Evolutionary conservation across 352 stramenopile genomes (phyloP), one percentile per base, ranked within the genome.

Genomic region (Paralagenidium karlingii): DNA sequence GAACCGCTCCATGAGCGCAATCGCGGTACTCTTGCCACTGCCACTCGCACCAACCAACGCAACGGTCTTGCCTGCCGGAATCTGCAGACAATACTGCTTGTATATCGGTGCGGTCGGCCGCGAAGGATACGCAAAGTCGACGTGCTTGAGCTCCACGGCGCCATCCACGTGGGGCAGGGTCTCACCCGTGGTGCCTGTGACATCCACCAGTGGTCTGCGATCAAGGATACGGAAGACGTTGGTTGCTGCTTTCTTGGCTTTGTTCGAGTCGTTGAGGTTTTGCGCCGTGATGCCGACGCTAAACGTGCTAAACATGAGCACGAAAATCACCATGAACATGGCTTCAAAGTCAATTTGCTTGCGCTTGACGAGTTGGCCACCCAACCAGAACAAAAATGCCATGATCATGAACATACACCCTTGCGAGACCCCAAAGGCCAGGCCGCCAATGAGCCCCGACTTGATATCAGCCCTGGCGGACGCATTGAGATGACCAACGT

Each of bases 141-240:
- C 45, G 36, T 64, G 36, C 7, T 60, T 36, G 12, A 82, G 51
- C 28, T 53, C 36, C 21, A 82, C 49, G 4, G 53, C 41, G 18
- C 67, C 67, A 24, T 49, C 15, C 3, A 70, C 47, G 37, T 37
- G 38, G 12, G 44, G 31, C 10, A 51, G 57, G 8, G 45, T 52
- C 2, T 19, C 21, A 2, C 58, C 58, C 11, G 27, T 16, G 0
- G 45, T 40, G 0, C 49, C 52, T 5, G 40, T 50, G 8, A 67
- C 63, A 24, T 84, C 51, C 27, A 79, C 75, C 6, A 40, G n/a
- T 13, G 68, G 60, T 15, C 45, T 43, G 8, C 73, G 64, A 42
- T 95, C 82, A 42, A 93, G 77, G 34, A 89, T 73, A 19, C 64
- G 55, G 58, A 95, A 95, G 15, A 95, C 63, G 26, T 73, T 58